phyloP scores from a whole-genome alignment of 805 yeast species.

The baker's yeast (Saccharomyces cerevisiae) region DNA sequence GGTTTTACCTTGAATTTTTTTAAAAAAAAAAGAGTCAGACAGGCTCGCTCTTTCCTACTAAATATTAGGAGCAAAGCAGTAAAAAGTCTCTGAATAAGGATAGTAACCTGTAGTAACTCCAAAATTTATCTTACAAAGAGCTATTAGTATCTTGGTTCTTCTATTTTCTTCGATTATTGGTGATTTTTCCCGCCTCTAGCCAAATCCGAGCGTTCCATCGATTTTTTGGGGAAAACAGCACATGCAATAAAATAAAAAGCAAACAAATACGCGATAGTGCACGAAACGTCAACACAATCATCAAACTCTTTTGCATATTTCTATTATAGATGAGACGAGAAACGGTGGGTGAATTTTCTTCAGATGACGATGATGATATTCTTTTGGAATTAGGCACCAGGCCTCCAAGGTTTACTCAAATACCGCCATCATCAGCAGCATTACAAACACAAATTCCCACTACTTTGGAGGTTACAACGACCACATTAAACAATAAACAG shows the following conservation, averaged over 20 bases:
- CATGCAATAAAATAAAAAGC: background rate
- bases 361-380: slow-evolving; percentile 33
- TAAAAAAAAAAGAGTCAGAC: no score
- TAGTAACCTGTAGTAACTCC: background rate
- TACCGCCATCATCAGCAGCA: background rate
- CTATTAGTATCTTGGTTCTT: no score
- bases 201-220: background rate
- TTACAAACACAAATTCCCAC: slow-evolving; percentile 1
- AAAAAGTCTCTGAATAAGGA: no score
- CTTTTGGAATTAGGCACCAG: slow-evolving; percentile 41
- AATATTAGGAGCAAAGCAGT: no score
- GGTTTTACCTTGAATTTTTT: no score
- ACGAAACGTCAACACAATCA: background rate
- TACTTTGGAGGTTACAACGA: background rate
- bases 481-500: background rate
- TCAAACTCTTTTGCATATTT: background rate
- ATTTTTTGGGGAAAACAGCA: background rate
- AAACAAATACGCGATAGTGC: background rate
- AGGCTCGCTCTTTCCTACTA: no score
- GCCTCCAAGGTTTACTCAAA: slow-evolving; percentile 26
- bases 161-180: background rate
- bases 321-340: background rate
- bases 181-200: background rate
- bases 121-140: background rate
- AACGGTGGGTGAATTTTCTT: background rate